Evolutionary conservation across 306 rosid genomes (phyloP).

Genomic region (Carpinus fangiana): DNA sequence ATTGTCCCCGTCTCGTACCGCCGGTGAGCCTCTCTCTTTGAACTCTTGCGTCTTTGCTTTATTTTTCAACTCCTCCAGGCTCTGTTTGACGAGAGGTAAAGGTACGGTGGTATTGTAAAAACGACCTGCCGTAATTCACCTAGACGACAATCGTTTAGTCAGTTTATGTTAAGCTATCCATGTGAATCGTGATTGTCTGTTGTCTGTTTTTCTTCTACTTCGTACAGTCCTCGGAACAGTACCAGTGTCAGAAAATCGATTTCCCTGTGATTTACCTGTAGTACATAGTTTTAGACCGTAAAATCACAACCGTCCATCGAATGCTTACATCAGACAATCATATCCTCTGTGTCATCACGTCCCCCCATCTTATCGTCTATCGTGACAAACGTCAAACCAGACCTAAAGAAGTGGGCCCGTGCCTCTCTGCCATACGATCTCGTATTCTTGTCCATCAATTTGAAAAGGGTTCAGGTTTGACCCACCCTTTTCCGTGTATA

Average conservation of each 20-base stretch:
- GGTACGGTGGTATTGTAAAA: background rate
- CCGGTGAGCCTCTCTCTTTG: slow-evolving; percentile 38
- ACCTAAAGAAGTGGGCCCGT: background rate
- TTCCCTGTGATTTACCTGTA: background rate
- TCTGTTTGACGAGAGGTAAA: background rate
- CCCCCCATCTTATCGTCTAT: background rate
- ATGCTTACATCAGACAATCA: background rate
- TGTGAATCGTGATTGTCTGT: background rate
- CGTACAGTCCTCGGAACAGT: background rate
- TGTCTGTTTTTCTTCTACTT: background rate
- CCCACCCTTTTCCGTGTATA: slow-evolving; percentile 15
- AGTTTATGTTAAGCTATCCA: background rate
- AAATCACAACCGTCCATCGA: slow-evolving; percentile 2
- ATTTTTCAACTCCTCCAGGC: background rate
- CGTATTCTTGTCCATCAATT: slow-evolving; percentile 3
- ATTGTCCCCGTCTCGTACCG: slow-evolving; percentile 83
- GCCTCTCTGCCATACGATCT: background rate
- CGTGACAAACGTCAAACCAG: too few species aligned
- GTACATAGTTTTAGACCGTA: background rate
- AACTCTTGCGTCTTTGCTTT: background rate
- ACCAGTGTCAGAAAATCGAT: background rate
- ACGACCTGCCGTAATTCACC: background rate
- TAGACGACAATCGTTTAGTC: background rate
- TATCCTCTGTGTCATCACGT: background rate
- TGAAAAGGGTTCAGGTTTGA: slow-evolving; percentile 28